Evolutionary conservation across 169 alveolate species (phyloP), one percentile per base, ranked within the genome.

Genomic region (Cryptosporidium viatorum): DNA sequence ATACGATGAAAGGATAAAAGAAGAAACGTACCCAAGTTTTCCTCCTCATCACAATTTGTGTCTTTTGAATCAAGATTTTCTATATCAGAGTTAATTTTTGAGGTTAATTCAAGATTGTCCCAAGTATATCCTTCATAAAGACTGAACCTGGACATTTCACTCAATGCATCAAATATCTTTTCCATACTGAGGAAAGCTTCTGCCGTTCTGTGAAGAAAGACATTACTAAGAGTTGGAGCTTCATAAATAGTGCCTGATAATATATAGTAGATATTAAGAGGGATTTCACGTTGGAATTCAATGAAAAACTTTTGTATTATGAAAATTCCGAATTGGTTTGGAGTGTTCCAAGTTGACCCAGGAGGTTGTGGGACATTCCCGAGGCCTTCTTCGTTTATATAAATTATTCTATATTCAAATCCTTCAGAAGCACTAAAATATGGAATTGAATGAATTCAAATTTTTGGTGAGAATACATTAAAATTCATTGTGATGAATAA

Each of bases 291-390:
- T 39, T 80, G 89, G 52, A 62, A 65, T 48, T 80, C 80, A 62
- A 80, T 59, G 14, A 62, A 65, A 48, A 80, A 80, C 51, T 80
- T 80, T 50, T 80, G 89, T 16, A 80, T 80, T 9, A 80, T 67
- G 43, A 80, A 80, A 10, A 80, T 80, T 26, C 89, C 89, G 62
- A 80, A 80, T 48, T 80, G 89, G 51, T 80, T 80, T 9, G 89
- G 89, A 31, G 70, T 65, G 18, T 62, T 80, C 89, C 89, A 80
- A 33, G 80, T 80, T 14, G 89, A 80, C 35, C 89, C 89, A 12
- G 89, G 89, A 14, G 89, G 89, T 12, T 62, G 89, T 4, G 74
- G 68, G n/a, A 80, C 68, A 21, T 65, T 59, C 14, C 75, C 89
- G 7, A 80, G 62, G 2, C 89, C 89, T 18, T 80, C 89, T 80